phyloP scores from a whole-genome alignment of 2,329 filamentous ascomycete genomes.

The Pseudonectria buxi region DNA sequence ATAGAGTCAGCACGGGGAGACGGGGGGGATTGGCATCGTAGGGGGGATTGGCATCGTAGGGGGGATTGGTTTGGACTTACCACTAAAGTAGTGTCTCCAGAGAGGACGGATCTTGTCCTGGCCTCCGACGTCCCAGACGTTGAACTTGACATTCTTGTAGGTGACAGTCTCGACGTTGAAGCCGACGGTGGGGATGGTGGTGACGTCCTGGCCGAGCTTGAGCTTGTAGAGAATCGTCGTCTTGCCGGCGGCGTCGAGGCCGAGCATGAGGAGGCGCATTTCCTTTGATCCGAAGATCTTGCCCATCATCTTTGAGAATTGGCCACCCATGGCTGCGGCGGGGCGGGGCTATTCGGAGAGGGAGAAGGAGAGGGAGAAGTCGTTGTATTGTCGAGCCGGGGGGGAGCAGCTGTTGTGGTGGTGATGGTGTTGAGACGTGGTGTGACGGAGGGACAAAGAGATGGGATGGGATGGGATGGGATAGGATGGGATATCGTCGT shows the following conservation, averaged over 20 bases:
- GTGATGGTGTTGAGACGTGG: too few species aligned
- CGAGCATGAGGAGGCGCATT: conserved; percentile 97
- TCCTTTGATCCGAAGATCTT: conserved; percentile 99
- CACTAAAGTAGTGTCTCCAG: conserved; percentile 95
- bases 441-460: too few species aligned
- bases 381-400: too few species aligned
- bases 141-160: conserved; percentile 99
- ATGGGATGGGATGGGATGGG: too few species aligned
- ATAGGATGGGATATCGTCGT: too few species aligned
- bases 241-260: conserved; percentile 96
- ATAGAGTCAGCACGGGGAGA: conserved; percentile 5
- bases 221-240: conserved; percentile 99
- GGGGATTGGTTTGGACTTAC: conserved; percentile 34
- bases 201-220: conserved; percentile 96
- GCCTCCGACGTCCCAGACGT: conserved; percentile 97
- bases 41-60: not conserved
- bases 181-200: conserved; percentile 95
- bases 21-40: too few species aligned
- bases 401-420: too few species aligned
- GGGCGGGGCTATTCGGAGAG: not conserved
- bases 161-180: conserved; percentile 99
- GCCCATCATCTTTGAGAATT: conserved; percentile 92
- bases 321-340: conserved; percentile 70
- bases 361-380: too few species aligned
- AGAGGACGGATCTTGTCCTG: conserved; percentile 98